These are phyloP conservation scores for Nicotiana otophora DNA, from an alignment of 257 asterid species.

Conservation along the genomic window DNA sequence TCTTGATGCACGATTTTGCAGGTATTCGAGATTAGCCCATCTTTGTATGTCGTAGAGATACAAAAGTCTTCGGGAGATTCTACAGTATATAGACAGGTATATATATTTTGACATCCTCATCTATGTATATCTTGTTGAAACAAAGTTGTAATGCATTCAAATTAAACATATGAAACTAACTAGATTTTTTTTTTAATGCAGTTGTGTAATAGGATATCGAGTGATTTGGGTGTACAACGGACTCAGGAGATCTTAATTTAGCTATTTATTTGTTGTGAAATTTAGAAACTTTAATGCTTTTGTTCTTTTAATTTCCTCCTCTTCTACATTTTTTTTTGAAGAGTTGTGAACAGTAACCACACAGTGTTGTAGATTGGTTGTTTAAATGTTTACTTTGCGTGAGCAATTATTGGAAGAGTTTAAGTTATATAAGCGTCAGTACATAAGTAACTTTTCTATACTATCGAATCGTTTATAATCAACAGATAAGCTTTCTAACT, in stretches of 20 bases:
- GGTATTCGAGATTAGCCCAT: constrained; percentile 77
- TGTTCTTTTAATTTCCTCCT: neutral
- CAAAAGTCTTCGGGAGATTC: constrained; percentile 42
- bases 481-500: too few relatives aligned
- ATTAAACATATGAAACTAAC: neutral
- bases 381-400: too few relatives aligned
- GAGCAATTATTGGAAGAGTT: too few relatives aligned
- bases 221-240: constrained; percentile 64
- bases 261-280: constrained; percentile 9
- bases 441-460: too few relatives aligned
- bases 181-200: constrained; percentile 19
- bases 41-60: too few relatives aligned
- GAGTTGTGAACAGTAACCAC: too few relatives aligned
- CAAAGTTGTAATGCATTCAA: neutral
- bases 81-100: constrained; percentile 67
- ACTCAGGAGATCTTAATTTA: constrained; percentile 29
- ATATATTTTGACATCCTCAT: neutral
- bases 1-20: constrained; percentile 20
- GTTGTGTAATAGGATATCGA: constrained; percentile 69
- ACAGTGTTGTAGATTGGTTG: too few relatives aligned
- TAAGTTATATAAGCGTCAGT: too few relatives aligned
- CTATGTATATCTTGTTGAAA: neutral
- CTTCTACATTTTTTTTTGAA: too few relatives aligned
- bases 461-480: too few relatives aligned
- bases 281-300: neutral